These are phyloP conservation scores for Aspergillus carlsbadensis DNA, from an alignment of 495 filamentous ascomycete genomes.

Conservation along the genomic window DNA sequence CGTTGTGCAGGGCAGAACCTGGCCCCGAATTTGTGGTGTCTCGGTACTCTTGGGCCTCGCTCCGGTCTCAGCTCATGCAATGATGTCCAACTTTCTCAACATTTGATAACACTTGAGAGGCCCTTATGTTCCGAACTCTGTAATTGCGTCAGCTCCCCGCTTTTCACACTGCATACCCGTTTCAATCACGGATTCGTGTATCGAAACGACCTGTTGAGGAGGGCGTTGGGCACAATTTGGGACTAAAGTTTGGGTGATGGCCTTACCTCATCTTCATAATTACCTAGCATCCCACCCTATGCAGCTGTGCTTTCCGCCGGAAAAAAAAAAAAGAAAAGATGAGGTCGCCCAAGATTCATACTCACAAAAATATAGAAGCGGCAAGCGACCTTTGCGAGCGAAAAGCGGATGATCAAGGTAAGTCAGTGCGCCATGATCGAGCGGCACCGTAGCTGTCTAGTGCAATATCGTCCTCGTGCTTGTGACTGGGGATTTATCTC, in stretches of 20 bases:
- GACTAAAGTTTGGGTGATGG: not conserved
- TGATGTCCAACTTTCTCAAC: constrained; percentile 38
- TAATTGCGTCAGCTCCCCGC: constrained; percentile 11
- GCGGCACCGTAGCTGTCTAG: constrained; percentile 13
- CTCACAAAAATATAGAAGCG: not conserved
- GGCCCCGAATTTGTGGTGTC: constrained; percentile 2
- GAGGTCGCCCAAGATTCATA: not conserved
- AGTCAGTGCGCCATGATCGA: not conserved
- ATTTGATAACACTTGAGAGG: constrained; percentile 22
- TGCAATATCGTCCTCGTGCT: constrained; percentile 4
- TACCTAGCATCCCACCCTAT: not conserved
- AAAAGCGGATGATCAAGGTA: not conserved
- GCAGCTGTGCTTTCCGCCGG: not conserved
- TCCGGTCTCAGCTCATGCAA: constrained; percentile 28
- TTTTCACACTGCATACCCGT: not conserved
- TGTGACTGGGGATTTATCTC: constrained; percentile 19
- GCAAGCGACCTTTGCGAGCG: not conserved
- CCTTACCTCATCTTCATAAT: not conserved
- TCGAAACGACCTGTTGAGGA: not conserved
- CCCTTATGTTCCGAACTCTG: constrained; percentile 11
- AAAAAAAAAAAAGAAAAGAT: not conserved
- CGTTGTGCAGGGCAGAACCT: constrained; percentile 10
- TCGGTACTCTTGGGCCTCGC: constrained; percentile 9
- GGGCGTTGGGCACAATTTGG: constrained; percentile 11
- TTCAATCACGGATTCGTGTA: not conserved